phyloP scores from a whole-genome alignment of 1,284 basidiomycete genomes.

The Pseudozyma sp. region DNA sequence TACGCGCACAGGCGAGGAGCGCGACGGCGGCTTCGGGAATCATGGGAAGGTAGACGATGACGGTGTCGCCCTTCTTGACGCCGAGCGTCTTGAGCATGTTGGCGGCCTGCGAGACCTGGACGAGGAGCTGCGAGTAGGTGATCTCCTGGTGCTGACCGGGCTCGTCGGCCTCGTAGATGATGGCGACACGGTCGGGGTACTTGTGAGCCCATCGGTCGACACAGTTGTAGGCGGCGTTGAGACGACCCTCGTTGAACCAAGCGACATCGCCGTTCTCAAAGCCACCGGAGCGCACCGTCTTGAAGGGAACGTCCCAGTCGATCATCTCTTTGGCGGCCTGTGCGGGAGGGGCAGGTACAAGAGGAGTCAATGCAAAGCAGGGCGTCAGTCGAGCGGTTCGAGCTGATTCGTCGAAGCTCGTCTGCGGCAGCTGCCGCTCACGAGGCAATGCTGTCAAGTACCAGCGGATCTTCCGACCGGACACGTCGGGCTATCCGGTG shows the following conservation, averaged over 20 bases:
- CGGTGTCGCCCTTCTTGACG: slow-evolving; percentile 91
- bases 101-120: slow-evolving; percentile 84
- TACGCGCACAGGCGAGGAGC: slow-evolving; percentile 95
- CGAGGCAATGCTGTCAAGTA: no score
- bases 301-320: slow-evolving; percentile 91
- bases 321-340: slow-evolving; percentile 84
- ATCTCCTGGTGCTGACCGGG: slow-evolving; percentile 83
- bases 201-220: slow-evolving; percentile 95
- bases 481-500: no score
- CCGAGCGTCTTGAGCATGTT: slow-evolving; percentile 91
- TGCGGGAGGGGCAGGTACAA: not conserved
- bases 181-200: slow-evolving; percentile 90
- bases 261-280: slow-evolving; percentile 89
- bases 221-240: slow-evolving; percentile 90
- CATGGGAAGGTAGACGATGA: slow-evolving; percentile 75
- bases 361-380: no score
- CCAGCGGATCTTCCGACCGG: no score
- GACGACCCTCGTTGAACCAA: slow-evolving; percentile 79
- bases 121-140: slow-evolving; percentile 82
- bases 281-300: slow-evolving; percentile 84
- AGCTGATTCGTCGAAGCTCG: not conserved
- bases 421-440: not conserved
- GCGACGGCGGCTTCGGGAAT: slow-evolving; percentile 83
- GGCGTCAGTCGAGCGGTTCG: no score
- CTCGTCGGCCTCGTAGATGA: slow-evolving; percentile 99